Evolutionary conservation across 2,329 filamentous ascomycete genomes (phyloP), one percentile per base, ranked within the genome.

Genomic region (Penicillium capsulatum): DNA sequence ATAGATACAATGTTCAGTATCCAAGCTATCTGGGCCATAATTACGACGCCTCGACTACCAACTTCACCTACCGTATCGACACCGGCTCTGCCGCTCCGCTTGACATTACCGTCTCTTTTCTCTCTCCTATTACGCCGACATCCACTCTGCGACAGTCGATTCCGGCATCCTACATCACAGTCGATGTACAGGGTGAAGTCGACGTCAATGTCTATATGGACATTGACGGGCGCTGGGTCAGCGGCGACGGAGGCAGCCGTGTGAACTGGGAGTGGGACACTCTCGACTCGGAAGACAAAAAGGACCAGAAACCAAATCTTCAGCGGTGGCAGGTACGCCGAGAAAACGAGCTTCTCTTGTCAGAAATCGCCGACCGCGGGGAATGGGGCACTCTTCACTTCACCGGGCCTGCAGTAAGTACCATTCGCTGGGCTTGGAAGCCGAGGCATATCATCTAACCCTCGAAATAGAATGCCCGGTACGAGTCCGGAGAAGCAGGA

Each of bases 331-430:
- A 63, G 28, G 53, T 72, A 15, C 63, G 57, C 17, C 58, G 68
- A 42, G 57, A 67, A 35, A 61, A 53, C 3, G 78, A 91, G 62
- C 72, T 83, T 59, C 70, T 86, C n/a, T 77, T 92, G 38, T 86
- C 83, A 1, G 88, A 94, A 62, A 75, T 75, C 39, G 67, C 67
- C 30, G 88, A 94, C 54, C 82, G 83, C 30, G 77, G 84, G 1
- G 87, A 94, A 75, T 94, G 88, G 88, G 88, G 88, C 3, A 83
- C 80, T 17, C 64, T 94, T 41, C 78, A 86, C 63, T 87, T 94
- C 59, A 83, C 83, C 15, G 86, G 74, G 2, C 85, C 87, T 15
- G 68, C 72, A 30, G 69, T 73, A 54, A 48, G 61, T 59, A 22
- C 26, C n/a, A n/a, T 28, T 14, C 4, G 3, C 14, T 31, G 13